These are phyloP conservation scores for Pleurotus ostreatus DNA, from an alignment of 768 basidiomycete genomes.

Conservation along the genomic window DNA sequence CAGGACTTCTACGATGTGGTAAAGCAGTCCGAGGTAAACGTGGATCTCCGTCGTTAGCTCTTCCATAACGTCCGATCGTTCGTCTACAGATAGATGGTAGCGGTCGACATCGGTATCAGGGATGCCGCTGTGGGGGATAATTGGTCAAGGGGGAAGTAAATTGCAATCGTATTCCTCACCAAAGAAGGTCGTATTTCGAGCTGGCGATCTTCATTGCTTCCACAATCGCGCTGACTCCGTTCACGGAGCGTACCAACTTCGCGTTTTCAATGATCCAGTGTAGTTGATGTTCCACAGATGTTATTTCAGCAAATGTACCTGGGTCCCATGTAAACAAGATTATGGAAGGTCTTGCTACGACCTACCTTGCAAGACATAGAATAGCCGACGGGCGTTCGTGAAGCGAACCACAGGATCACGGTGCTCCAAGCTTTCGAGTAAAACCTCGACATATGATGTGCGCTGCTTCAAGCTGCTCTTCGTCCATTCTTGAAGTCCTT, in stretches of 20 bases:
- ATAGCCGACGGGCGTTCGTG: slow-evolving; percentile 78
- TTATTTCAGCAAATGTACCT: slow-evolving; percentile 91
- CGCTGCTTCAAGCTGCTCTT: slow-evolving; percentile 57
- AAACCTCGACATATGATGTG: slow-evolving; percentile 69
- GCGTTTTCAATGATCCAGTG: slow-evolving; percentile 96
- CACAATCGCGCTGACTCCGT: slow-evolving; percentile 79
- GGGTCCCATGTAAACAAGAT: slow-evolving; percentile 3
- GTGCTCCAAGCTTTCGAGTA: slow-evolving; percentile 87
- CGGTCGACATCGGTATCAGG: slow-evolving; percentile 72
- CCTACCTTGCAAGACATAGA: slow-evolving; percentile 91
- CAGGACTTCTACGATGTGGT: slow-evolving; percentile 91
- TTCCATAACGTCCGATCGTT: slow-evolving; percentile 78
- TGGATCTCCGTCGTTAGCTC: slow-evolving; percentile 91
- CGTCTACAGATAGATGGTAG: slow-evolving; percentile 63
- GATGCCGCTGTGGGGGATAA: slow-evolving; percentile 48
- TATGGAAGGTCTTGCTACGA: slow-evolving; percentile 1
- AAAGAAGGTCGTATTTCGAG: slow-evolving; percentile 79
- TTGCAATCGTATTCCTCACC: slow-evolving; percentile 36
- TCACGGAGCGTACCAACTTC: slow-evolving; percentile 76
- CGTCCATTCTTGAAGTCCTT: slow-evolving; percentile 64
- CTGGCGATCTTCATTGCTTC: slow-evolving; percentile 89
- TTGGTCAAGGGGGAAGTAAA: not conserved
- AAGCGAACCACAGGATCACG: slow-evolving; percentile 81
- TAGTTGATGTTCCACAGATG: slow-evolving; percentile 89
- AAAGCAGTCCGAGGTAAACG: slow-evolving; percentile 92